Evolutionary conservation across 2,329 filamentous ascomycete species (phyloP).

Genomic region (Aspergillus japonicus): DNA sequence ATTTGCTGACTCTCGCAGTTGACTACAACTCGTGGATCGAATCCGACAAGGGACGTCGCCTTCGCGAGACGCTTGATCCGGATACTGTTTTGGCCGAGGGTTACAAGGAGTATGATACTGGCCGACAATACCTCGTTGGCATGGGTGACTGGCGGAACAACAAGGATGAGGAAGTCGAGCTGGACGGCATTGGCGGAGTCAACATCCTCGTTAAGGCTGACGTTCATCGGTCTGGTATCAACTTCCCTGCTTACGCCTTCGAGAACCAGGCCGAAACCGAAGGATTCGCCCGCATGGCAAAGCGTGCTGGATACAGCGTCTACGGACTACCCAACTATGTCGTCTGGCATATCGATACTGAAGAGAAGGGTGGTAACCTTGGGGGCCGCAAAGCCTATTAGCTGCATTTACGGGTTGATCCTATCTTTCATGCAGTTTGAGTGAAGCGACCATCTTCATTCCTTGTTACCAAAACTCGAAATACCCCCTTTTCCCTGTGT

Average conservation of each 20-base stretch:
- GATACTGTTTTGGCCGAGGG: conserved; percentile 88
- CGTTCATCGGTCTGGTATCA: conserved; percentile 93
- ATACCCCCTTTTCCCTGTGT: conserved; percentile 19
- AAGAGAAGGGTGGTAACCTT: conserved; percentile 83
- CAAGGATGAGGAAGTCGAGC: conserved; percentile 86
- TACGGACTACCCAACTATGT: conserved; percentile 94
- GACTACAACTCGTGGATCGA: conserved; percentile 99
- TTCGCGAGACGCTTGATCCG: conserved; percentile 71
- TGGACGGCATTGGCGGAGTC: conserved; percentile 95
- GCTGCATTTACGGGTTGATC: conserved; percentile 13
- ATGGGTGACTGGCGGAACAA: conserved; percentile 92
- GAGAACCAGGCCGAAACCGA: conserved; percentile 99
- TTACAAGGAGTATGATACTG: conserved; percentile 90
- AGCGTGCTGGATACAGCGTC: conserved; percentile 88
- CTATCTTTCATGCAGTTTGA: neutral
- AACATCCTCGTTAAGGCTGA: conserved; percentile 98
- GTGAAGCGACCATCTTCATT: neutral
- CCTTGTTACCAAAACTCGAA: conserved; percentile 6
- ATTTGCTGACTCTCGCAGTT: conserved; percentile 54
- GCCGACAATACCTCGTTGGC: conserved; percentile 80
- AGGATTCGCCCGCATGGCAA: conserved; percentile 98
- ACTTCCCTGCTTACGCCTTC: conserved; percentile 94
- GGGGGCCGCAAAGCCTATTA: conserved; percentile 42
- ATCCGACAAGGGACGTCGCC: conserved; percentile 75
- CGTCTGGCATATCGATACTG: conserved; percentile 97